A percentile compares a stretch with the other conserved stretches of the same genome.
These are phyloP conservation scores for Phanerochaete carnosa DNA, from an alignment of 768 basidiomycete species.

Conservation along the genomic window DNA sequence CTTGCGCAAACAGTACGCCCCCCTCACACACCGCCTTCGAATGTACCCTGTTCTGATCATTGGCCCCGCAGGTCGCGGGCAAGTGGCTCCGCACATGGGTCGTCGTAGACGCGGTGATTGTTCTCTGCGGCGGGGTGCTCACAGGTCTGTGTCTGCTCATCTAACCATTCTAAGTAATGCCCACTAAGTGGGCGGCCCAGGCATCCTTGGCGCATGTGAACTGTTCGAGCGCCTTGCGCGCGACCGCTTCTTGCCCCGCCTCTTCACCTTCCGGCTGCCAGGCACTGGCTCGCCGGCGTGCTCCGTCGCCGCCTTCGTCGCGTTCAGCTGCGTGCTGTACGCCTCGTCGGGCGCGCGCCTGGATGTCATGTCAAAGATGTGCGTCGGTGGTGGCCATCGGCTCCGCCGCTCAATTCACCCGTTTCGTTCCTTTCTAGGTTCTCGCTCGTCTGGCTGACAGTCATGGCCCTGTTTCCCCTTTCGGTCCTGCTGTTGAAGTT, in stretches of 20 bases:
- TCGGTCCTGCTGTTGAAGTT: slow-evolving; percentile 60
- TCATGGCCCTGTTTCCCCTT: slow-evolving; percentile 63
- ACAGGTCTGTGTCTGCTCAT: slow-evolving; percentile 42
- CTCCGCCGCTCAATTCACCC: background rate
- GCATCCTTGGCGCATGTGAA: slow-evolving; percentile 56
- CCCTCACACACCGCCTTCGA: background rate
- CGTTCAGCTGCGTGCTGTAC: slow-evolving; percentile 52
- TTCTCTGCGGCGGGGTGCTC: slow-evolving; percentile 69
- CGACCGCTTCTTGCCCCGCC: slow-evolving; percentile 57
- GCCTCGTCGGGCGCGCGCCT: slow-evolving; percentile 53
- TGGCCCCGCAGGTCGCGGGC: slow-evolving; percentile 44
- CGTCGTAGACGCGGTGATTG: slow-evolving; percentile 66
- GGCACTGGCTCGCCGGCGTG: slow-evolving; percentile 50
- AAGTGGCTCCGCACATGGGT: slow-evolving; percentile 61
- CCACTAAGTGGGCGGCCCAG: slow-evolving; percentile 25
- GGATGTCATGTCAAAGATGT: slow-evolving; percentile 58
- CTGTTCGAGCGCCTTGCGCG: slow-evolving; percentile 53
- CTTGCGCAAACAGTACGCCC: slow-evolving; percentile 51
- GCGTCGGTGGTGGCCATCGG: slow-evolving; percentile 7
- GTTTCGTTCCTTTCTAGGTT: slow-evolving; percentile 43
- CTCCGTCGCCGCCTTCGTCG: slow-evolving; percentile 46
- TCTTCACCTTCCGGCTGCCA: slow-evolving; percentile 48
- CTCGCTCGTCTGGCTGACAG: slow-evolving; percentile 61
- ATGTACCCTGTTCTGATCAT: background rate
- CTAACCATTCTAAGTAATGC: background rate